phyloP scores from a whole-genome alignment of 768 basidiomycete species.

The Solioccasus polychromus region DNA sequence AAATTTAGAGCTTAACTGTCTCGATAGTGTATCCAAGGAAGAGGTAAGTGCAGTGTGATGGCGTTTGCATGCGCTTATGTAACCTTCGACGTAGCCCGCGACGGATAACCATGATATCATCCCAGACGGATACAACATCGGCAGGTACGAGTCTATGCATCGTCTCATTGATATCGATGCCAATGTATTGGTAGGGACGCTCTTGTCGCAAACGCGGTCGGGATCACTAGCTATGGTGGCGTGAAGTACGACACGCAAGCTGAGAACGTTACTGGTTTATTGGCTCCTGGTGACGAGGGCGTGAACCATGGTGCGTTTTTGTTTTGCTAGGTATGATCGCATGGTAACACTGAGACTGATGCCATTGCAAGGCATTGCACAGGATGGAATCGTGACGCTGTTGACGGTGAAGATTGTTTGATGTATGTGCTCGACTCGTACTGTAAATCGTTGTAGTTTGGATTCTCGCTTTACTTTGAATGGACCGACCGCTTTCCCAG shows the following conservation, averaged over 20 bases:
- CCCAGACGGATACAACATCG: slow-evolving; percentile 49
- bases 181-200: slow-evolving; percentile 27
- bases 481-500: no score
- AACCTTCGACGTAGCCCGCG: slow-evolving; percentile 20
- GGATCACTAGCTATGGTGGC: slow-evolving; percentile 39
- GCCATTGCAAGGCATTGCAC: slow-evolving; percentile 46
- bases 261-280: slow-evolving; percentile 50
- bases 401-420: slow-evolving; percentile 49
- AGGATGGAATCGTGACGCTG: slow-evolving; percentile 54
- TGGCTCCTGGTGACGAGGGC: slow-evolving; percentile 48
- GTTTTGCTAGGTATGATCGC: not conserved
- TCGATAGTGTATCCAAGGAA: slow-evolving; percentile 45
- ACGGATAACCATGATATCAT: slow-evolving; percentile 39
- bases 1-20: not conserved
- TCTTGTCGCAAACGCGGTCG: slow-evolving; percentile 38
- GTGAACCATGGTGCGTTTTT: slow-evolving; percentile 48
- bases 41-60: slow-evolving; percentile 24
- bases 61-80: not conserved
- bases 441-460: no score
- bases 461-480: no score
- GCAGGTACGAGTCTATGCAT: slow-evolving; percentile 34
- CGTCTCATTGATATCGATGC: not conserved
- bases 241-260: slow-evolving; percentile 46
- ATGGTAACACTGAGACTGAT: not conserved
- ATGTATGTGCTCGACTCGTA: no score